phyloP scores from a whole-genome alignment of 2,329 filamentous ascomycete species.

The Drechmeria coniospora region DNA sequence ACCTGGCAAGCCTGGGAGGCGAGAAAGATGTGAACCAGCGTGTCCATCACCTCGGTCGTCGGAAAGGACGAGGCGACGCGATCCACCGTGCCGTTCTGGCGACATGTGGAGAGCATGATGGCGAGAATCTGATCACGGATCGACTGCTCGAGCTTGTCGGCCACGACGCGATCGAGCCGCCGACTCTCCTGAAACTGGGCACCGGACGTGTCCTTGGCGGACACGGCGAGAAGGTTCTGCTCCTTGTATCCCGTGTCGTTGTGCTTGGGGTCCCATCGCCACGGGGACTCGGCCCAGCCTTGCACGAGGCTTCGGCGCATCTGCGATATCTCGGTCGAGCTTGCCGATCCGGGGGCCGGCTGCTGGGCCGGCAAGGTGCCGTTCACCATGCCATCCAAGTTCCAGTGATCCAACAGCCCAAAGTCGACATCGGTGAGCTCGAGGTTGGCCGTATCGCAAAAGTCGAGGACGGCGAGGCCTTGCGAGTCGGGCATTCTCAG shows the following conservation, averaged over 20 bases:
- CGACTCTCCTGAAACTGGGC: constrained; percentile 23
- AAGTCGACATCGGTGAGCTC: constrained; percentile 38
- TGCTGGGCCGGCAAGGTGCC: constrained; percentile 9
- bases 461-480: constrained; percentile 30
- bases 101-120: constrained; percentile 45
- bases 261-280: constrained; percentile 32
- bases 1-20: constrained; percentile 40
- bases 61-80: constrained; percentile 46
- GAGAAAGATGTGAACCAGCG: constrained; percentile 44
- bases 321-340: constrained; percentile 24
- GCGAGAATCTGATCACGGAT: constrained; percentile 48
- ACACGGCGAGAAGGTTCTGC: constrained; percentile 28
- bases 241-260: constrained; percentile 29
- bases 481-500: constrained; percentile 22
- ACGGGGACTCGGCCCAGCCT: constrained; percentile 34
- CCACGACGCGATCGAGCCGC: constrained; percentile 22
- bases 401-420: constrained; percentile 33
- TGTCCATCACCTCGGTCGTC: constrained; percentile 43
- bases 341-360: constrained; percentile 15
- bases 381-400: constrained; percentile 20
- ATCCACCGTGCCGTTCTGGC: constrained; percentile 29
- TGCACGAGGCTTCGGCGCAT: constrained; percentile 32
- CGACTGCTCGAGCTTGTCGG: constrained; percentile 28
- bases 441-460: constrained; percentile 32
- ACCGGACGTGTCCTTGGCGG: constrained; percentile 20